Evolutionary conservation across 495 filamentous ascomycete species (phyloP).

Genomic region (Neurospora tetrasperma): DNA sequence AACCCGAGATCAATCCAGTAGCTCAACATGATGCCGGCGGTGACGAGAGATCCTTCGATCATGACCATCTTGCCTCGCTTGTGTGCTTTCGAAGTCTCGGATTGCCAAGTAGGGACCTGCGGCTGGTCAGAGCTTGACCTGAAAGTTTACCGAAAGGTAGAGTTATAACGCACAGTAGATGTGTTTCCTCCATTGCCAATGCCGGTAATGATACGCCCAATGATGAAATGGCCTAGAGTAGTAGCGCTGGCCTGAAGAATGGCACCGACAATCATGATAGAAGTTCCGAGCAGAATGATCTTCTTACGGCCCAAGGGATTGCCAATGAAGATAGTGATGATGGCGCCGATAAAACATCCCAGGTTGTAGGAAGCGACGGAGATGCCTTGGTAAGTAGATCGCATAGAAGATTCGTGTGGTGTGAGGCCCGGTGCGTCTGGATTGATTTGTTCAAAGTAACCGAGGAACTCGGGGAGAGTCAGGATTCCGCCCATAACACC

Average conservation of each 20-base stretch:
- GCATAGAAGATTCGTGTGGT: conserved; percentile 22
- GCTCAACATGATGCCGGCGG: conserved; percentile 58
- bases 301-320: conserved; percentile 58
- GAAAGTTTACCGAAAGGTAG: neutral
- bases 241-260: conserved; percentile 50
- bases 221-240: conserved; percentile 42
- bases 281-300: conserved; percentile 59
- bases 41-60: conserved; percentile 66
- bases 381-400: conserved; percentile 47
- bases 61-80: conserved; percentile 68
- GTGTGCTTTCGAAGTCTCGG: conserved; percentile 65
- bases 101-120: conserved; percentile 67
- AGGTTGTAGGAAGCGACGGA: conserved; percentile 48
- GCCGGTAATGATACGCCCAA: conserved; percentile 48
- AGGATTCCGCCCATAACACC: conserved; percentile 53
- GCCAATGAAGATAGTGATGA: conserved; percentile 60
- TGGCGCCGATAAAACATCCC: conserved; percentile 65
- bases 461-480: conserved; percentile 43
- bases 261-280: conserved; percentile 63
- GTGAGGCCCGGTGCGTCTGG: conserved; percentile 26
- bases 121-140: conserved; percentile 35
- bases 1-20: conserved; percentile 72
- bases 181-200: conserved; percentile 33
- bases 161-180: conserved; percentile 18
- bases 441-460: conserved; percentile 48